Conservation (phyloP, 1,139 yeast genomes). For the Geotrichum candidum region DNA sequence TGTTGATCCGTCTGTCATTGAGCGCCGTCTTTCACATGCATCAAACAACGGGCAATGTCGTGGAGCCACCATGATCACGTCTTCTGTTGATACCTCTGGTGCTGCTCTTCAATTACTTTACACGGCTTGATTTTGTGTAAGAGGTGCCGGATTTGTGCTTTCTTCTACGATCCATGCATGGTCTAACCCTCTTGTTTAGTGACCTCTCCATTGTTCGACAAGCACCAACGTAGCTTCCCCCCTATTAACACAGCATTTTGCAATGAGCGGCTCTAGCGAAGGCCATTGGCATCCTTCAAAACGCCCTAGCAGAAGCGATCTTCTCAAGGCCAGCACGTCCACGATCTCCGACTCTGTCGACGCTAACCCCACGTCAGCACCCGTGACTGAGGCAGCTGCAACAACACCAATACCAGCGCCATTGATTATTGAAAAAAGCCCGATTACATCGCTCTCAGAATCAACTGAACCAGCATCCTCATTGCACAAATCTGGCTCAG, state of each 20-base stretch:
- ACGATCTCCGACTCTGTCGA: background rate
- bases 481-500: background rate
- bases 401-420: background rate
- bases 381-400: background rate
- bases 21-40: background rate
- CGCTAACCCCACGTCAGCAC: background rate
- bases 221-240: background rate
- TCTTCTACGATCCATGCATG: background rate
- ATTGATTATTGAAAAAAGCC: background rate
- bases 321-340: background rate
- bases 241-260: background rate
- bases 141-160: background rate
- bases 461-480: background rate
- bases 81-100: background rate
- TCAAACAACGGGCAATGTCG: background rate
- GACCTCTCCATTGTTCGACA: background rate
- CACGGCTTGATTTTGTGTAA: background rate
- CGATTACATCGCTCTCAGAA: background rate
- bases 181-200: background rate
- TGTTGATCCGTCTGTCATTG: background rate
- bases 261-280: background rate
- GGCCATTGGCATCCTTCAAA: conserved; percentile 11
- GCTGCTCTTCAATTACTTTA: background rate
- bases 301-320: conserved; percentile 4
- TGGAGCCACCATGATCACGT: background rate